Evolutionary conservation across 495 filamentous ascomycete genomes (phyloP), one percentile per base, ranked within the genome.

Genomic region (Copromyces sp.): DNA sequence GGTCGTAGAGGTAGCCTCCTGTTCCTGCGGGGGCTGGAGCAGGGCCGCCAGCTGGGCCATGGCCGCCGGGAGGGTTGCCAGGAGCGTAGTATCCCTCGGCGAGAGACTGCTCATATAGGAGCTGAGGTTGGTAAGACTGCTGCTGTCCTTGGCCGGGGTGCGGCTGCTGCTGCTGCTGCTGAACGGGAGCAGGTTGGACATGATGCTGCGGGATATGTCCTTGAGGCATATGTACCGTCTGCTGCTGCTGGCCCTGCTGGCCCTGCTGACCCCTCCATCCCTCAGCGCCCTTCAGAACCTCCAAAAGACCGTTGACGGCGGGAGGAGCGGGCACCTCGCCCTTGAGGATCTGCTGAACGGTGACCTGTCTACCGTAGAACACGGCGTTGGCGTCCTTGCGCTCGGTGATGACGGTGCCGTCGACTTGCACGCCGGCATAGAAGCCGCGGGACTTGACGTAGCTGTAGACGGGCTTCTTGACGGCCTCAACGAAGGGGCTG

Each of bases 401-500:
- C 81, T 93, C 91, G 68, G 93, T 89, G 72, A 95, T 84, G 39
- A 94, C 86, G 0, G 92, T 94, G 1, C 93, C 93, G 75, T 94
- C 92, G 61, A 94, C 83, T 72, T 92, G 90, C 11, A 94, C 85
- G 32, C 92, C 92, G 6, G 90, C 92, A 73, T 93, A 94, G 42
- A 94, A 85, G 4, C 93, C 93, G 45, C 92, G 87, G 74, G 88
- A 91, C 82, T 94, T 94, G 83, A 94, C 87, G 76, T 95, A 95
- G 42, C 89, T 92, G 85, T 90, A 94, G 12, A 94, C 86, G 1
- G 93, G 92, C 71, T 79, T 82, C 32, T 77, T 76, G 70, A 81
- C 68, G 29, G 73, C 75, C 20, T 79, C 78, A n/a, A 75, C 71
- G 47, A 80, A 75, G 20, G 77, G 75, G 32, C 74, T 75, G 6